A percentile compares a stretch with the other conserved stretches of the same genome.
Evolutionary conservation across 2,329 filamentous ascomycete genomes (phyloP).

Genomic region (Akanthomyces dipterigenus): DNA sequence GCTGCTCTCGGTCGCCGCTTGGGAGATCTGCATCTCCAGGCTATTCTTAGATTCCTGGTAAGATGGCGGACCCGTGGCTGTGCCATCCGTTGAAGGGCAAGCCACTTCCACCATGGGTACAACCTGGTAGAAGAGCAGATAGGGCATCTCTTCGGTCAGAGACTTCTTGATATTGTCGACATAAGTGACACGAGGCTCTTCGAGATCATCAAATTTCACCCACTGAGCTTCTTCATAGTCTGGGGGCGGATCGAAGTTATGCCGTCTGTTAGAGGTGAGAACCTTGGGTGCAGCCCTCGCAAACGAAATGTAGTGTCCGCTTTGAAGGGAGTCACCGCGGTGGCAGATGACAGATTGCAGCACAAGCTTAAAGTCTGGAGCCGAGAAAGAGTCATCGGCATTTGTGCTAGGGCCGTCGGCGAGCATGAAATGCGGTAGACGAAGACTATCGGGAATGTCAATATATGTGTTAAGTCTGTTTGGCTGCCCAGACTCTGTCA

Average conservation of each 20-base stretch:
- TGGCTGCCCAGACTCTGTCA: conserved; percentile 61
- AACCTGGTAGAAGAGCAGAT: conserved; percentile 92
- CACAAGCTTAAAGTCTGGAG: conserved; percentile 87
- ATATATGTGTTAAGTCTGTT: conserved; percentile 73
- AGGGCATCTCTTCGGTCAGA: conserved; percentile 81
- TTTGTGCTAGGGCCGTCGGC: conserved; percentile 64
- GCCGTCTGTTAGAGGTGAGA: conserved; percentile 52
- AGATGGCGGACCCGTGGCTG: conserved; percentile 48
- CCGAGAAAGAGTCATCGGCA: conserved; percentile 54
- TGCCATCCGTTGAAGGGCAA: conserved; percentile 39
- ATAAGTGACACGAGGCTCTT: conserved; percentile 59
- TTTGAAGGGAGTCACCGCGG: conserved; percentile 75
- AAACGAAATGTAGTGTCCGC: conserved; percentile 86
- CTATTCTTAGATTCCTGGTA: conserved; percentile 48
- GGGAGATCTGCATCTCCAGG: conserved; percentile 26
- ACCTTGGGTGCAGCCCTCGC: conserved; percentile 64
- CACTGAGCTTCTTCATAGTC: conserved; percentile 69
- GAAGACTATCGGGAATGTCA: conserved; percentile 76
- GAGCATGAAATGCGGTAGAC: conserved; percentile 81
- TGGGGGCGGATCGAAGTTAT: conserved; percentile 51
- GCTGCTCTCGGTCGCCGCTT: not conserved
- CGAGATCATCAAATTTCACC: conserved; percentile 90
- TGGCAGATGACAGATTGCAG: conserved; percentile 92
- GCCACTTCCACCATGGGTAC: conserved; percentile 72
- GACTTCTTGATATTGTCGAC: conserved; percentile 73